A percentile compares a stretch with the other conserved stretches of the same genome.
phyloP scores from a whole-genome alignment of 805 yeast genomes.

The Candida loeiensis region DNA sequence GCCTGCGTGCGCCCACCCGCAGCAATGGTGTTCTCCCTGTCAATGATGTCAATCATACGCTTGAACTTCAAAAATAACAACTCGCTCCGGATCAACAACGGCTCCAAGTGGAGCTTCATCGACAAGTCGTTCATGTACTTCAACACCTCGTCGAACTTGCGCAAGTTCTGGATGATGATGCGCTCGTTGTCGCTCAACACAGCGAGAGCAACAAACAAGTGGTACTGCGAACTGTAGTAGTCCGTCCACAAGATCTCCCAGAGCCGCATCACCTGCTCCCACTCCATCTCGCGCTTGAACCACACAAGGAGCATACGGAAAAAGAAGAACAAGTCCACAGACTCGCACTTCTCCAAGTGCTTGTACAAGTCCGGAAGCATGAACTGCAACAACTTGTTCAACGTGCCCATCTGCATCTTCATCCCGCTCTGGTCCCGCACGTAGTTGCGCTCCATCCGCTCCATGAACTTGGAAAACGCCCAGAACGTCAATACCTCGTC shows the following conservation, averaged over 20 bases:
- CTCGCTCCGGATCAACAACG: conserved; percentile 79
- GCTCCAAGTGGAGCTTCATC: conserved; percentile 70
- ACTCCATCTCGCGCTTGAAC: conserved; percentile 87
- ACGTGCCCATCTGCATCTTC: conserved; percentile 78
- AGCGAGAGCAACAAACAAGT: conserved; percentile 81
- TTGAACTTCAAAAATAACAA: conserved; percentile 74
- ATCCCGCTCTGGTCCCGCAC: conserved; percentile 90
- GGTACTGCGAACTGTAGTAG: conserved; percentile 80
- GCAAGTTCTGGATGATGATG: conserved; percentile 68
- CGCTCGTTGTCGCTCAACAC: conserved; percentile 84
- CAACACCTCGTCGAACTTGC: conserved; percentile 84
- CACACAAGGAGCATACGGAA: conserved; percentile 93
- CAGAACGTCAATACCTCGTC: conserved; percentile 84
- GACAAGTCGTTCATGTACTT: conserved; percentile 90
- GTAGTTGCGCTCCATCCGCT: conserved; percentile 91
- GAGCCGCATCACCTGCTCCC: conserved; percentile 70
- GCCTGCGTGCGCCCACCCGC: background rate
- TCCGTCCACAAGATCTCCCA: conserved; percentile 96
- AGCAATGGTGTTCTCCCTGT: conserved; percentile 40
- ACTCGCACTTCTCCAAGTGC: conserved; percentile 83
- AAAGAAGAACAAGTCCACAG: conserved; percentile 86
- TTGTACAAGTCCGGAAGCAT: conserved; percentile 82
- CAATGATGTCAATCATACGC: conserved; percentile 76
- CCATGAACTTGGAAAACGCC: conserved; percentile 87
- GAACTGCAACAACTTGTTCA: conserved; percentile 82